Evolutionary conservation across 169 alveolate species (phyloP), one percentile per base, ranked within the genome.

Genomic region (Eimeria praecox): DNA sequence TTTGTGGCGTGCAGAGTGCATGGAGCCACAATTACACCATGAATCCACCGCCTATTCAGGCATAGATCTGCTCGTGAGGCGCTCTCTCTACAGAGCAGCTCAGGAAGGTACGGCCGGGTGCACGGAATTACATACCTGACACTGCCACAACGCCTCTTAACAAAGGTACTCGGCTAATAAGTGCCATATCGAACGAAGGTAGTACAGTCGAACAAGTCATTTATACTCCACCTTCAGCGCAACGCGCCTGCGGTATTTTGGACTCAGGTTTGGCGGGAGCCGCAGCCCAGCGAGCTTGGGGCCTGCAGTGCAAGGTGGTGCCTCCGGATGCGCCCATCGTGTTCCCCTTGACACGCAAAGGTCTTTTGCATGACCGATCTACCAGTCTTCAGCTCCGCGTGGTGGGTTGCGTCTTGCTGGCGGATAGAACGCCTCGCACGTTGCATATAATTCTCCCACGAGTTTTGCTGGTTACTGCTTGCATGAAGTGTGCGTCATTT

Each of bases 331-430:
- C 40, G 14, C 97, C 97, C 3, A 46, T 95, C 20, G 96, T 95
- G 4, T 95, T 96, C 90, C 95, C 97, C 22, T 71, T 95, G 27
- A 86, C 92, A 2, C 95, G 97, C 16, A 56, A 82, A 56, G 97
- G 97, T 24, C 94, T 95, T 42, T 73, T 35, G 30, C 97, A 95
- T 66, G 97, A 95, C 94, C 96, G 97, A 33, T 90, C 93, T 0
- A 66, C 90, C 69, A 30, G 90, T 42, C 59, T 92, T 38, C 95
- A 95, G 40, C 89, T 95, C 46, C 94, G 97, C 24, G 96, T 75
- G 96, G 96, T 95, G 49, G 75, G 91, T 56, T 49, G 40, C 5
- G 27, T 0, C n/a, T n/a, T n/a, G n/a, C n/a, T n/a, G n/a, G n/a
- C n/a, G n/a, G n/a, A n/a, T n/a, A n/a, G n/a, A n/a, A n/a, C n/a